Conservation (phyloP, 352 stramenopile species). For the Phytophthora parvispora region DNA sequence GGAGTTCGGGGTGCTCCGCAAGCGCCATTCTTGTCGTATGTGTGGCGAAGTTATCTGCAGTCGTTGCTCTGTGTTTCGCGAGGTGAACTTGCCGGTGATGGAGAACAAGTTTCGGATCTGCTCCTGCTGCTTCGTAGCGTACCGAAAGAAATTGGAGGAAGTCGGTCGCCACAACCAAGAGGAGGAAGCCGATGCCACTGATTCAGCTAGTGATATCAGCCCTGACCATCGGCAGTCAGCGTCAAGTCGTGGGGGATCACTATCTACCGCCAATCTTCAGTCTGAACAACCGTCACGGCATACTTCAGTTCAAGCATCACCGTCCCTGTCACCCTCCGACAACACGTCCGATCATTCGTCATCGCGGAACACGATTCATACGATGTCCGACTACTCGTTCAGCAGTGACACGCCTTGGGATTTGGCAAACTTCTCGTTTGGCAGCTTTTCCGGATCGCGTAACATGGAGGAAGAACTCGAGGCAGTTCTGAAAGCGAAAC, state of each 20-base stretch:
- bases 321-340: conserved; percentile 25
- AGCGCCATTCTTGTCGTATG: conserved; percentile 86
- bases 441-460: conserved; percentile 27
- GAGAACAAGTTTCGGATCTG: conserved; percentile 79
- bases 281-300: not conserved
- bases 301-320: not conserved
- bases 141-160: conserved; percentile 55
- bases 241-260: not conserved
- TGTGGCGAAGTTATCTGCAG: conserved; percentile 85
- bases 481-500: conserved; percentile 58
- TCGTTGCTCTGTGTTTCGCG: conserved; percentile 78
- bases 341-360: conserved; percentile 50
- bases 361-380: conserved; percentile 39
- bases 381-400: conserved; percentile 43
- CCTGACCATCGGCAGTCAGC: conserved; percentile 5
- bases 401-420: conserved; percentile 41
- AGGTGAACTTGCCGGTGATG: conserved; percentile 66
- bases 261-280: not conserved
- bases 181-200: conserved; percentile 17
- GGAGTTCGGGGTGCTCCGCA: conserved; percentile 77
- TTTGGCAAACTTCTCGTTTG: conserved; percentile 5
- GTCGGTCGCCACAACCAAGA: conserved; percentile 12
- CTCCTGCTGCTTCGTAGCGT: conserved; percentile 77
- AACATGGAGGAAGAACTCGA: conserved; percentile 76
- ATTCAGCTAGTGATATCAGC: conserved; percentile 13